Base-by-base conservation (phyloP, 2,329 filamentous ascomycete genomes). In the Fusarium sp. region DNA sequence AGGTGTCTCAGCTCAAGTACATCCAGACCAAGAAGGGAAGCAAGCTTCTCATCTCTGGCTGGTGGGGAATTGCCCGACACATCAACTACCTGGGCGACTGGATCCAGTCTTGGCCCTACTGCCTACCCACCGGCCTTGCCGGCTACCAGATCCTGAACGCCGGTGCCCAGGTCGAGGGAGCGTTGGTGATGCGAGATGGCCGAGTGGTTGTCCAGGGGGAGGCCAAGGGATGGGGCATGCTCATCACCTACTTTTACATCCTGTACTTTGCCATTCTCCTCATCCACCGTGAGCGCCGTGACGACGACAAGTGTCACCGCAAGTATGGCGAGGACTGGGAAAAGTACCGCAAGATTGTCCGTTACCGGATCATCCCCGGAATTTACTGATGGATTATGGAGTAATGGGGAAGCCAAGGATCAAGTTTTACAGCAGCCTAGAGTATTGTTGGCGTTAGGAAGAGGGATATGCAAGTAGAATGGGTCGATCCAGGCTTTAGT, bases 61-160 rank as follows among this genome's bases (percentile, higher is more conserved):
- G 96, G 96, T 98, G 96, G 96, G 96, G 96, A 50, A 87, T 91
- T 24, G 93, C 95, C 1, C 91, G 96, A 48, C 96, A 98, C 84
- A 96, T 98, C 88, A 98, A 98, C 86, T 98, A 98, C 84, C 85
- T 97, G 1, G 96, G 95, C 62, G 96, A 98, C 85, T 98, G 95
- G 95, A 88, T 97, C 75, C 95, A 97, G 90, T 91, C 93, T 10
- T 98, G 95, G 94, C 91, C 95, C 0, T 98, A 97, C 84, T 94
- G 92, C 75, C 87, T 98, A 50, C 95, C 96, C 1, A 98, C 95
- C 1, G 94, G 94, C 1, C 82, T 97, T 69, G 93, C 95, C 0
- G 95, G 95, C 14, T 98, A 96, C 82, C 86, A 92, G 45, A 91
- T 97, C 60, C 86, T 92, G 20, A 86, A 89, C 4, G 86, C 87